Evolutionary conservation across 2,329 filamentous ascomycete species (phyloP).

Genomic region (Pleurostoma richardsiae): DNA sequence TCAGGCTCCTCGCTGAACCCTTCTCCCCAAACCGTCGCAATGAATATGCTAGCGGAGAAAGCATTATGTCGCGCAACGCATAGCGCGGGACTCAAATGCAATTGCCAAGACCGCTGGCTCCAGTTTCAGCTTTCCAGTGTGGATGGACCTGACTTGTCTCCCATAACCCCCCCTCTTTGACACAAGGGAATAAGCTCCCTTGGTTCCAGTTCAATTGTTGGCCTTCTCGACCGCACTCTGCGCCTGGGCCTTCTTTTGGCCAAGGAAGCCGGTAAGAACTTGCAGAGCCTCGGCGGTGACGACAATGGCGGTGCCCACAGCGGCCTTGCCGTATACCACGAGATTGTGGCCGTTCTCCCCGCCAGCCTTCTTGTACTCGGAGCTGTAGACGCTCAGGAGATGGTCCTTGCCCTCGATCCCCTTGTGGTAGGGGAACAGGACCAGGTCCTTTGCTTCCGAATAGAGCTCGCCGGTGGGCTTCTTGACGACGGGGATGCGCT

Average conservation of each 20-base stretch:
- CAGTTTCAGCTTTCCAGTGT: no score
- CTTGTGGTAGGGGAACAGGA: conserved; percentile 59
- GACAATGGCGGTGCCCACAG: conserved; percentile 8
- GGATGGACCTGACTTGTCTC: no score
- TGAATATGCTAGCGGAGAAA: no score
- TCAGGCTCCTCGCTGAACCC: no score
- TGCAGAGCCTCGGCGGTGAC: conserved; percentile 9
- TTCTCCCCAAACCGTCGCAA: no score
- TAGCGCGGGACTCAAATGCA: no score
- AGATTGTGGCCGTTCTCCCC: conserved; percentile 45
- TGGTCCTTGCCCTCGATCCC: conserved; percentile 58
- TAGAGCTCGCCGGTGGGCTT: conserved; percentile 69
- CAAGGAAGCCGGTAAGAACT: conserved; percentile 6
- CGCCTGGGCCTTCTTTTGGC: conserved; percentile 7
- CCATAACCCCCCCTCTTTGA: no score
- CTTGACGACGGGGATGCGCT: conserved; percentile 67
- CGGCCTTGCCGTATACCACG: conserved; percentile 64
- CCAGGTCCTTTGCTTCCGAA: conserved; percentile 55
- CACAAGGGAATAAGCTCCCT: no score
- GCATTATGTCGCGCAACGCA: no score
- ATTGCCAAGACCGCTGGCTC: no score
- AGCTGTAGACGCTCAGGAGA: conserved; percentile 49
- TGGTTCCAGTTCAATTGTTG: conserved; percentile 5
- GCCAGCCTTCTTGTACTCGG: conserved; percentile 58
- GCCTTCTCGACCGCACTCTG: conserved; percentile 8